Evolutionary conservation across 257 asterid species (phyloP).

Genomic region (Solanum dulcamara): DNA sequence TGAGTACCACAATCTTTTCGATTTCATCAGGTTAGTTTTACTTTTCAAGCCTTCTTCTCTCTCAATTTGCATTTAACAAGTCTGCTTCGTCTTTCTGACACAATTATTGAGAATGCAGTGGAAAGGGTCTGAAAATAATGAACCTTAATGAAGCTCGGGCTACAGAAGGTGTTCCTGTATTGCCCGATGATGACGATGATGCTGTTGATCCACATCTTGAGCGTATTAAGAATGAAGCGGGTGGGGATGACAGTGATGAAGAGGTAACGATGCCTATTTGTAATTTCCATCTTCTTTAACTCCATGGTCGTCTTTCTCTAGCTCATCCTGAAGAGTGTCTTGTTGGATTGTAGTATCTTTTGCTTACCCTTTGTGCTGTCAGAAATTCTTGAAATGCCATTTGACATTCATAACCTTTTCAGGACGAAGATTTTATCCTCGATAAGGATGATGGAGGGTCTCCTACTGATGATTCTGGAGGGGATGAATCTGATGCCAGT

Average conservation of each 20-base stretch:
- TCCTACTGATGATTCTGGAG: slow-evolving; percentile 94
- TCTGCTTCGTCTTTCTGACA: neutral
- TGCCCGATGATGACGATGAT: slow-evolving; percentile 51
- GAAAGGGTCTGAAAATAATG: slow-evolving; percentile 70
- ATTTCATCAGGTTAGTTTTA: slow-evolving; percentile 48
- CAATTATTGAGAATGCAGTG: slow-evolving; percentile 27
- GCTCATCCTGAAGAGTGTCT: neutral
- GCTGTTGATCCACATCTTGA: slow-evolving; percentile 86
- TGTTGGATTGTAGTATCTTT: neutral
- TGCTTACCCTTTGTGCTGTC: neutral
- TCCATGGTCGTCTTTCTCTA: neutral
- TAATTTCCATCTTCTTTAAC: neutral
- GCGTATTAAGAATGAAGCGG: slow-evolving; percentile 66
- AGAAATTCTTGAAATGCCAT: neutral
- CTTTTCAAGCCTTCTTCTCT: neutral
- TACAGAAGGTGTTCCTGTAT: slow-evolving; percentile 52
- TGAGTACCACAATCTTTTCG: slow-evolving; percentile 67
- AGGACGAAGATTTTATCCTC: slow-evolving; percentile 82
- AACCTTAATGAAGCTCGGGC: slow-evolving; percentile 39
- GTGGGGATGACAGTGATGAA: slow-evolving; percentile 69
- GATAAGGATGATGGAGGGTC: slow-evolving; percentile 86
- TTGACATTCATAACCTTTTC: neutral
- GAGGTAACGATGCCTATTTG: slow-evolving; percentile 30
- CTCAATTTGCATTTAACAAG: neutral
- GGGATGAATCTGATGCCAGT: slow-evolving; percentile 66